Base-by-base conservation (phyloP, 495 filamentous ascomycete species). In the Copromyces sp. region DNA sequence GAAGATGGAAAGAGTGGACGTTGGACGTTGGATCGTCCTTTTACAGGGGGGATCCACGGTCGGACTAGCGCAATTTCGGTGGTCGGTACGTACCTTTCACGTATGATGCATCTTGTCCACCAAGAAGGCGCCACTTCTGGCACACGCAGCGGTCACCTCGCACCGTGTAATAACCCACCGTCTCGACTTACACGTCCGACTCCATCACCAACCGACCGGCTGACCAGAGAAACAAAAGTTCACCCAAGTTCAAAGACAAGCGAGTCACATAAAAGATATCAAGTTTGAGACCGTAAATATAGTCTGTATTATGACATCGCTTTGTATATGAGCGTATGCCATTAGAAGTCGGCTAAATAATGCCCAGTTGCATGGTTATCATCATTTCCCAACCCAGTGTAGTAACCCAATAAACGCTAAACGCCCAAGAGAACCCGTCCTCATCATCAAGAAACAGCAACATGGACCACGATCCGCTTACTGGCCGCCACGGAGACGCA, bases 401-500 rank as follows among this genome's bases (percentile, higher is more conserved):
- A 65, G 7, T 35, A 20, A 17, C 69, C 39, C 39, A 41, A 32
- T 44, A 61, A 70, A 70, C n/a, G 39, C 69, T 44, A 35, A 70
- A 53, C 16, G 44, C 69, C 69, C 69, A 40, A 24, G 39, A 14
- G 9, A 70, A 32, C 69, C 71, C 69, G 44, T 70, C 70, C 38
- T 73, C 76, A 61, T 44, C 47, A 75, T 76, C 73, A 73, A 73
- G 61, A 73, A 75, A 35, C 53, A 65, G 29, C 74, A 77, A 75
- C 77, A 71, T 39, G 24, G 20, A 61, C 44, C 2, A 47, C 70
- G 39, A 42, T 45, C 72, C 75, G 77, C 75, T 81, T 90, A 93
- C 82, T 92, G 90, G 73, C 93, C 93, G 75, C 93, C 93, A 86
- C 93, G 93, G 74, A 96, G 90, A 82, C 93, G 91, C 74, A 96